Percentiles rank a stretch among this genome's conserved stretches.
These are phyloP conservation scores for Noccaea caerulescens DNA, from an alignment of 345 rosid species.

Conservation along the genomic window DNA sequence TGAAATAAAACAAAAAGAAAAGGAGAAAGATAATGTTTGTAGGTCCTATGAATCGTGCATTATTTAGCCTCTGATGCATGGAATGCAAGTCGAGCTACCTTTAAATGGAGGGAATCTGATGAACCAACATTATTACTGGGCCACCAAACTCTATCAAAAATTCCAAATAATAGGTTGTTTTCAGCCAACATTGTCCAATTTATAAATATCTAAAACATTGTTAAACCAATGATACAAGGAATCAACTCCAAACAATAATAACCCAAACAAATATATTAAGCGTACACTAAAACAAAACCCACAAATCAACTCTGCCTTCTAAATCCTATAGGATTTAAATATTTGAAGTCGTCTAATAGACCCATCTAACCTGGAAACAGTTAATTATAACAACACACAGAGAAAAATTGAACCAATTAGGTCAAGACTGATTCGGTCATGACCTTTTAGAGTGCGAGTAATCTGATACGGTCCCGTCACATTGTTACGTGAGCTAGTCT, in stretches of 20 bases:
- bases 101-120: slow-evolving; percentile 12
- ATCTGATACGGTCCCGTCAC: no score
- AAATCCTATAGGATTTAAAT: not conserved
- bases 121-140: slow-evolving; percentile 18
- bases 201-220: not conserved
- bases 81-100: not conserved
- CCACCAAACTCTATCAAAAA: slow-evolving; percentile 24
- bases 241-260: slow-evolving; percentile 7
- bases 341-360: not conserved
- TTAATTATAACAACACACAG: no score
- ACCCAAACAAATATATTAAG: slow-evolving; percentile 5
- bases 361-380: not conserved
- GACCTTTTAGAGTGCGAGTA: no score
- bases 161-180: slow-evolving; percentile 11
- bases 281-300: not conserved
- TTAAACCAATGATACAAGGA: not conserved
- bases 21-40: slow-evolving; percentile 19
- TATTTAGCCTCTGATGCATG: slow-evolving; percentile 9
- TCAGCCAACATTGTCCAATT: slow-evolving; percentile 5
- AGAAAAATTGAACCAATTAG: no score
- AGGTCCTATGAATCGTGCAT: slow-evolving; percentile 1
- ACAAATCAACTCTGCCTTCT: not conserved
- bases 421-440: no score
- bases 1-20: slow-evolving; percentile 6
- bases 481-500: no score